These are phyloP conservation scores for Xylariaceae sp. DNA, from an alignment of 2,329 filamentous ascomycete species.

Conservation along the genomic window DNA sequence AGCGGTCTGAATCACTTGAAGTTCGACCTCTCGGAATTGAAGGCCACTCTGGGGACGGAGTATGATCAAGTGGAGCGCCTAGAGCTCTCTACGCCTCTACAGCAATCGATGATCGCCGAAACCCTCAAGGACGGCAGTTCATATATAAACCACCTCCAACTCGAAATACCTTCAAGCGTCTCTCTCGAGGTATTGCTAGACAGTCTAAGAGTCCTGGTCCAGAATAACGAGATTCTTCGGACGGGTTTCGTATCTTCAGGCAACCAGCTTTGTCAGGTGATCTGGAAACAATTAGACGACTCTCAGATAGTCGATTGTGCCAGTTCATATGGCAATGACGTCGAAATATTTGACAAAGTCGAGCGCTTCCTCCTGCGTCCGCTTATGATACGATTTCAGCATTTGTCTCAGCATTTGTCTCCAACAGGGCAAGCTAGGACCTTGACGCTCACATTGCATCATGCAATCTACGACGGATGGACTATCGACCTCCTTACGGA, in stretches of 20 bases:
- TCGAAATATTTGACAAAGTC: conserved; percentile 35
- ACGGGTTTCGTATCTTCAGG: conserved; percentile 63
- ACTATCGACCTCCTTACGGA: conserved; percentile 68
- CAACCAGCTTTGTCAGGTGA: conserved; percentile 53
- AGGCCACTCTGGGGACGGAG: conserved; percentile 12
- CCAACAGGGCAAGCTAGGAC: no score
- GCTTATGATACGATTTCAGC: conserved; percentile 52
- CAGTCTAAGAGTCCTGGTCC: conserved; percentile 46
- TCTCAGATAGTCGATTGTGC: conserved; percentile 40
- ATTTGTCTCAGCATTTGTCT: no score
- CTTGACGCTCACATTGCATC: conserved; percentile 61
- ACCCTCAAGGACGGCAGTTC: conserved; percentile 52
- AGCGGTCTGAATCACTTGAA: not conserved
- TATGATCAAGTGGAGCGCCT: conserved; percentile 35
- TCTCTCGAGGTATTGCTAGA: conserved; percentile 36
- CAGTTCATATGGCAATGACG: conserved; percentile 19
- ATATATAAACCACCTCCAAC: conserved; percentile 74
- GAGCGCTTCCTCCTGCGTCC: conserved; percentile 48
- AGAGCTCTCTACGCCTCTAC: conserved; percentile 65
- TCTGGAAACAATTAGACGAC: conserved; percentile 50
- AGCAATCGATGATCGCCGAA: conserved; percentile 75
- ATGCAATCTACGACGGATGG: conserved; percentile 92
- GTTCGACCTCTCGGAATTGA: conserved; percentile 10
- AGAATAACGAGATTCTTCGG: conserved; percentile 61
- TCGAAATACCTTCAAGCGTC: conserved; percentile 45